Conservation (phyloP, 495 filamentous ascomycete species). For the Cercophora sp. region DNA sequence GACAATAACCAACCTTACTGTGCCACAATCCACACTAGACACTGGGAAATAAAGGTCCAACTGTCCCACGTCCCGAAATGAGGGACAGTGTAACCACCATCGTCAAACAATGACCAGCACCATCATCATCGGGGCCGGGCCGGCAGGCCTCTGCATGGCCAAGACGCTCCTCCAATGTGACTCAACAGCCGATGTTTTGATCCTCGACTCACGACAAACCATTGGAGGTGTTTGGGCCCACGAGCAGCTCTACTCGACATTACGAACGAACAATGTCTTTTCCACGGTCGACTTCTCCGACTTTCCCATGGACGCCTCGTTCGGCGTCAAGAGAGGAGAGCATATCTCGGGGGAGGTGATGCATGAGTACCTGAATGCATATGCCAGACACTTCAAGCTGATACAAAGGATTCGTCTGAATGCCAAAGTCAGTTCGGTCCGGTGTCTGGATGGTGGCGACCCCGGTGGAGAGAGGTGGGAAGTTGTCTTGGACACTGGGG, state of each 20-base stretch:
- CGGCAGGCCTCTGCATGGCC: slow-evolving; percentile 65
- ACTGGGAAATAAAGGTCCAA: too few species aligned
- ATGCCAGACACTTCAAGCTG: slow-evolving; percentile 34
- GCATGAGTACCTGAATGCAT: slow-evolving; percentile 29
- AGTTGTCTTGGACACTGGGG: not conserved
- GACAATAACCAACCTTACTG: too few species aligned
- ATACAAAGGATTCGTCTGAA: slow-evolving; percentile 28
- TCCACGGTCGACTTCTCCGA: slow-evolving; percentile 69
- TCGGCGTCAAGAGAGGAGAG: slow-evolving; percentile 56
- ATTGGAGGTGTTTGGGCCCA: slow-evolving; percentile 52
- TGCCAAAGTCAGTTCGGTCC: slow-evolving; percentile 15
- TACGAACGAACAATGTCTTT: slow-evolving; percentile 56
- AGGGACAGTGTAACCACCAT: too few species aligned
- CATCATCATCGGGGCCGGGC: slow-evolving; percentile 57
- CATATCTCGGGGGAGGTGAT: slow-evolving; percentile 36
- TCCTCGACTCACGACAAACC: slow-evolving; percentile 43
- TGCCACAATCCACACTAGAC: too few species aligned
- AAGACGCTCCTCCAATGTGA: slow-evolving; percentile 59
- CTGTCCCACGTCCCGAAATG: too few species aligned
- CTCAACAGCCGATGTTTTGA: slow-evolving; percentile 29
- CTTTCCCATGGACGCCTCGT: slow-evolving; percentile 64
- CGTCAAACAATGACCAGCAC: slow-evolving; percentile 15
- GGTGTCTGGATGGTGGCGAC: not conserved
- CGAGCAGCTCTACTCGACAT: slow-evolving; percentile 49
- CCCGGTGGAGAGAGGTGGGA: slow-evolving; percentile 10